These are phyloP conservation scores for Suillus decipiens DNA, from an alignment of 768 basidiomycete genomes.

Conservation along the genomic window DNA sequence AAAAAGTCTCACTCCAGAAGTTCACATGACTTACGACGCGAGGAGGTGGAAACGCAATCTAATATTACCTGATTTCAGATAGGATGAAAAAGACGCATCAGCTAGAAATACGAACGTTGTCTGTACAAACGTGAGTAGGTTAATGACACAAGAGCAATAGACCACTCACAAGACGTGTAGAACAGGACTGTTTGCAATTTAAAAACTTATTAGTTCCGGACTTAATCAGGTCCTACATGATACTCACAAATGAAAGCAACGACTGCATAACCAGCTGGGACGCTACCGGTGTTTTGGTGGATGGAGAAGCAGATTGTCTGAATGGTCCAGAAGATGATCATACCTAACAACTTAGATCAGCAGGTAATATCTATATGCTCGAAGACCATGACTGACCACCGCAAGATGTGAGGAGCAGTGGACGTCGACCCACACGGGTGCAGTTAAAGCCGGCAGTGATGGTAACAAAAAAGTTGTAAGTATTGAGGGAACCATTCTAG, in stretches of 20 bases:
- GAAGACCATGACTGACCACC: conserved; percentile 34
- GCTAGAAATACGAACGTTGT: conserved; percentile 30
- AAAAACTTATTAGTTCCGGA: conserved; percentile 4
- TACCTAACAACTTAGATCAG: conserved; percentile 40
- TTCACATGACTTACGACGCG: conserved; percentile 29
- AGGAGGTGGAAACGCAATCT: conserved; percentile 44
- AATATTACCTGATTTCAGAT: background rate
- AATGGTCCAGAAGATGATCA: conserved; percentile 40
- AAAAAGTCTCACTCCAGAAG: background rate
- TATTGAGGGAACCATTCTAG: conserved; percentile 55
- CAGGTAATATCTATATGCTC: conserved; percentile 26
- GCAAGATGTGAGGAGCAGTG: conserved; percentile 50
- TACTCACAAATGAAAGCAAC: conserved; percentile 47
- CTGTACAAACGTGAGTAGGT: conserved; percentile 12
- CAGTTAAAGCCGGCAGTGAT: conserved; percentile 48
- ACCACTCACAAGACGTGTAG: conserved; percentile 33
- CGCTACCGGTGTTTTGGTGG: conserved; percentile 28
- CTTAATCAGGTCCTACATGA: too few relatives aligned
- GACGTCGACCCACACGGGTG: conserved; percentile 48
- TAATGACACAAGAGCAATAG: background rate
- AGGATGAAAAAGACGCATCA: background rate
- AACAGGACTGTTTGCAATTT: conserved; percentile 29
- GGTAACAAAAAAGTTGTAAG: conserved; percentile 59
- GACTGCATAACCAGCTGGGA: conserved; percentile 41
- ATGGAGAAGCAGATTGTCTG: conserved; percentile 40